Percentiles rank a stretch among this genome's conserved stretches.
Conservation (phyloP, 2,329 filamentous ascomycete genomes). For the Sclerotinia subarctica region DNA sequence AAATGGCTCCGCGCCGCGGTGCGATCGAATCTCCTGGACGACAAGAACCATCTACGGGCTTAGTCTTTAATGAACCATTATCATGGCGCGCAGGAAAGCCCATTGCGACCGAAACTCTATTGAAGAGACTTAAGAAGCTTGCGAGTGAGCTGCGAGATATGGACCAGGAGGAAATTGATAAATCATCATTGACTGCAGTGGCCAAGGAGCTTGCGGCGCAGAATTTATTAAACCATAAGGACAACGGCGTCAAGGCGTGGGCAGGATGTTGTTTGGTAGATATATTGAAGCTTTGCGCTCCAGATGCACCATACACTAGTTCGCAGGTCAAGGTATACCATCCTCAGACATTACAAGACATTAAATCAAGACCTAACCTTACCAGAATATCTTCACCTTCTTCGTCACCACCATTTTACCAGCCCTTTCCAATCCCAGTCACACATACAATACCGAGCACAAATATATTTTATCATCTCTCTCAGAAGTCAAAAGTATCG, state of each 20-base stretch:
- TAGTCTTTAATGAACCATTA: conserved; percentile 81
- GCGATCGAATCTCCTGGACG: conserved; percentile 32
- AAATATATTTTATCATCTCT: conserved; percentile 87
- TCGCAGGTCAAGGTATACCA: conserved; percentile 78
- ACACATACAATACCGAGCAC: conserved; percentile 91
- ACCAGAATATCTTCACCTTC: conserved; percentile 85
- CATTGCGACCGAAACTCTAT: conserved; percentile 77
- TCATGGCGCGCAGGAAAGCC: conserved; percentile 90
- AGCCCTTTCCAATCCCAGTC: conserved; percentile 77
- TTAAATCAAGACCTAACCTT: neutral
- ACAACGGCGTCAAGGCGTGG: conserved; percentile 88
- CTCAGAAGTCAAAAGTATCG: conserved; percentile 89
- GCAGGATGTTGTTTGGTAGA: conserved; percentile 88
- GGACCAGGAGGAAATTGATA: conserved; percentile 81
- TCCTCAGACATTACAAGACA: neutral
- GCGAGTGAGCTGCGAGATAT: conserved; percentile 79
- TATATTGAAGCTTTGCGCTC: conserved; percentile 86
- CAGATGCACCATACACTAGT: conserved; percentile 88
- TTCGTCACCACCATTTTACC: conserved; percentile 82
- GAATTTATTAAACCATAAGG: conserved; percentile 85
- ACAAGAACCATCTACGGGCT: conserved; percentile 42
- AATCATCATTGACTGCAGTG: conserved; percentile 77
- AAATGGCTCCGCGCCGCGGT: conserved; percentile 39
- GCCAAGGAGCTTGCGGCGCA: conserved; percentile 80
- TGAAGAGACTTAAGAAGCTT: conserved; percentile 76